phyloP scores from a whole-genome alignment of 108 stramenopile genomes.

The Conticribra guillardii region DNA sequence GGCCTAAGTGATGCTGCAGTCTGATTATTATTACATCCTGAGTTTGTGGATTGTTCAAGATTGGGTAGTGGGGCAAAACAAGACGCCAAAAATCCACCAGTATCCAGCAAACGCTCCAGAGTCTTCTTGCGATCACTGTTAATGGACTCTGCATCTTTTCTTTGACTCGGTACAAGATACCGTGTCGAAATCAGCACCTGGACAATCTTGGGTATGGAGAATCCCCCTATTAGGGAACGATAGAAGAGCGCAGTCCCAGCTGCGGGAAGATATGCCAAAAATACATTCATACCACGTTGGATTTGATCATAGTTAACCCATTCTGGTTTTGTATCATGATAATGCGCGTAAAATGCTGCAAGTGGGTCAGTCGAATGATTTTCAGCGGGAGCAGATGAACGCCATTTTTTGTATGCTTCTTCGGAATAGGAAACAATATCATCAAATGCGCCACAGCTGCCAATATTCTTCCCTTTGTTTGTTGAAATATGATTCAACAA shows the following conservation, averaged over 20 bases:
- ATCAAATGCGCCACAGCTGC: conserved; percentile 66
- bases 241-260: conserved; percentile 69
- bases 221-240: conserved; percentile 73
- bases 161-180: conserved; percentile 70
- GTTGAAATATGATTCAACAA: conserved; percentile 48
- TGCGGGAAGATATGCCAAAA: conserved; percentile 66
- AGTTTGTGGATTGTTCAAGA: too few species aligned
- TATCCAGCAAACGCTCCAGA: conserved; percentile 71
- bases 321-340: conserved; percentile 46
- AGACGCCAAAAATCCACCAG: conserved; percentile 57
- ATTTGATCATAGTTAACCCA: conserved; percentile 81
- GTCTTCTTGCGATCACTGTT: conserved; percentile 35
- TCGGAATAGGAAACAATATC: conserved; percentile 38
- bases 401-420: not conserved
- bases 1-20: conserved; percentile 53
- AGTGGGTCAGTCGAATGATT: not conserved
- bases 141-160: conserved; percentile 2
- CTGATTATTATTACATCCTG: not conserved
- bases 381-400: not conserved
- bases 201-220: conserved; percentile 79
- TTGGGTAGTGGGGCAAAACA: conserved; percentile 48
- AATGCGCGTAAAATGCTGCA: conserved; percentile 39
- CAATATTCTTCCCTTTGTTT: conserved; percentile 23
- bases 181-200: conserved; percentile 66
- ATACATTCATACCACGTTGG: conserved; percentile 78